Base-by-base conservation (phyloP, 192 early-diverging fungal genomes). In the Coemansia sp. region DNA sequence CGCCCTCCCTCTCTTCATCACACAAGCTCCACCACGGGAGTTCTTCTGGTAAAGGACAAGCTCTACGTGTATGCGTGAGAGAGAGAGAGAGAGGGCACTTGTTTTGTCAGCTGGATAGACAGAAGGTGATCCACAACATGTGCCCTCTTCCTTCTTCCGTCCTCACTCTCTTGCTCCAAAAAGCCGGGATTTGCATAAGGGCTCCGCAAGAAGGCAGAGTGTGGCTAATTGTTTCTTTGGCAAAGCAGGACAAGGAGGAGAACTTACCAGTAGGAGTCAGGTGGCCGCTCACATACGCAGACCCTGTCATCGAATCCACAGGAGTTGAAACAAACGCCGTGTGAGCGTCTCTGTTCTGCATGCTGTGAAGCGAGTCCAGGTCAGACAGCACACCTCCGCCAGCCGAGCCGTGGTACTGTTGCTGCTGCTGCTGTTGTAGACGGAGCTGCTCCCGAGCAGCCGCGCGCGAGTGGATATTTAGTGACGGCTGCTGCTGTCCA, bases 261-360 rank as follows among this genome's bases (percentile, higher is more conserved):
- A 36, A 60, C 80, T 77, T 82, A 82, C 80, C 80, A 18, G 72
- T 71, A 0, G 80, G 80, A 31, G 80, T 77, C 80, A 82, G 54
- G 67, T 82, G 80, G n/a, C 80, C 80, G 70, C 80, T 82, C 43
- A 77, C 80, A 42, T 77, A 82, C 67, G 68, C 76, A 20, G 80
- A 82, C 13, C 71, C 71, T 42, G 75, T 40, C 34, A 77, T 49
- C 27, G 80, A 77, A 43, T 82, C 75, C 22, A 71, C 65, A 12
- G 79, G 79, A 9, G 75, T 74, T 8, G 80, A 41, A 2, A 49
- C 72, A 72, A 82, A 82, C 27, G 71, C 65, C 1, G 76, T 34
- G 63, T 69, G 75, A 10, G 75, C 68, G 31, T 75, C 76, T 31
- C 59, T 71, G 68, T 24, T 72, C 9, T 71, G 68, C 62, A 77